Evolutionary conservation across 2,329 filamentous ascomycete species (phyloP), one percentile per base, ranked within the genome.

Genomic region (Lachnellula arida): DNA sequence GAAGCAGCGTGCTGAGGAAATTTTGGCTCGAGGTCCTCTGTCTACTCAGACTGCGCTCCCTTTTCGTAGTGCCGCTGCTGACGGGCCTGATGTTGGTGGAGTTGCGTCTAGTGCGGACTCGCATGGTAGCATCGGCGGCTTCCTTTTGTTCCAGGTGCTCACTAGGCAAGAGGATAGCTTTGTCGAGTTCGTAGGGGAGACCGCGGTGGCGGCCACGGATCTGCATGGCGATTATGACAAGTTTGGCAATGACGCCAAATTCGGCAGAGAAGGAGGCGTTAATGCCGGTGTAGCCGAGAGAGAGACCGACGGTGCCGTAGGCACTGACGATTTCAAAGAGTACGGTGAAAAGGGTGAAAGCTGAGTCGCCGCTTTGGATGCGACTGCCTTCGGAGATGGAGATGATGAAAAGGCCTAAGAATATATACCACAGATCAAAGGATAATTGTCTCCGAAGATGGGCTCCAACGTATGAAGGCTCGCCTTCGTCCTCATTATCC

Each of bases 351-450:
- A 89, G 75, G 55, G 83, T 81, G 65, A 91, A 89, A 3, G 85
- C 76, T 23, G 71, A 74, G 64, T 81, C 75, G 34, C 73, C 71
- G 3, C 67, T 80, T 68, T 88, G 77, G 12, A 99, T 77, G 15
- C 85, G 83, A 7, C 66, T 55, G 4, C 91, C 93, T 74, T 99
- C 95, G 32, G 89, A 85, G 65, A 99, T 96, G 58, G 88, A 81
- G 66, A 99, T 88, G 69, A 97, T 82, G 74, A 99, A 99, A 64
- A 96, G 84, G 0, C 94, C 94, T 22, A 97, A 72, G 68, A 96
- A 96, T 56, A 99, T 88, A 67, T 91, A 99, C 94, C 94, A 99
- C 72, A 99, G 73, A 73, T 99, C 94, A 75, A 99, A 99, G 53
- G 91, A 96, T 37, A 99, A 81, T 72, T 99, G 94, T 47, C 89